These are phyloP conservation scores for Ganoderma leucocontextum DNA, from an alignment of 1,284 basidiomycete genomes.

Conservation along the genomic window DNA sequence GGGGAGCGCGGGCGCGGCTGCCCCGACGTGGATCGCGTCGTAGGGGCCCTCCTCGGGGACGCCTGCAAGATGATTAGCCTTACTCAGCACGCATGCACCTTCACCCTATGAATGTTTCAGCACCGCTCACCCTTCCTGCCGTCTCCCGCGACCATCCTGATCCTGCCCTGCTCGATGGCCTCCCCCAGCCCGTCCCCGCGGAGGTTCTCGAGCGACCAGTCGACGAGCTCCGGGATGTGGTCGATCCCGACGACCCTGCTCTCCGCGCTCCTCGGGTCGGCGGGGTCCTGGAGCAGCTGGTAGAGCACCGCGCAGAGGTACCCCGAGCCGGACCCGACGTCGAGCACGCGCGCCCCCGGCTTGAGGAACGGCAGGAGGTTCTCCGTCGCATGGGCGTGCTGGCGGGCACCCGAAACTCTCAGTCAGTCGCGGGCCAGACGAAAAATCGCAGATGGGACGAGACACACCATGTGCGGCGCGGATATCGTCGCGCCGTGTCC, in stretches of 20 bases:
- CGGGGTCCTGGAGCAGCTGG: conserved; percentile 62
- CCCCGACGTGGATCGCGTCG: conserved; percentile 94
- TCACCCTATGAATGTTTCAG: not conserved
- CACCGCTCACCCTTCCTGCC: conserved; percentile 74
- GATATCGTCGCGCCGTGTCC: conserved; percentile 88
- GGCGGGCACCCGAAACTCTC: not conserved
- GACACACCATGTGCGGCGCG: conserved; percentile 86
- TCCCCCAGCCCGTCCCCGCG: conserved; percentile 68
- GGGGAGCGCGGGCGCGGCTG: conserved; percentile 86
- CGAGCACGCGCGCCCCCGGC: conserved; percentile 79
- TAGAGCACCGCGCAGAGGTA: conserved; percentile 83
- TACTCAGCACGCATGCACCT: not conserved
- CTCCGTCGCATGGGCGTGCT: conserved; percentile 87
- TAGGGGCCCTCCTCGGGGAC: conserved; percentile 68
- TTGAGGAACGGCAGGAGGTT: conserved; percentile 75
- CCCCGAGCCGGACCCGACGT: conserved; percentile 84
- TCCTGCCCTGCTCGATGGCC: conserved; percentile 58
- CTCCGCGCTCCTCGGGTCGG: conserved; percentile 39
- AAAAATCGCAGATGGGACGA: conserved; percentile 12
- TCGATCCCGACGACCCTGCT: conserved; percentile 90
- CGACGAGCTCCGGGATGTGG: conserved; percentile 83
- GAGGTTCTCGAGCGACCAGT: conserved; percentile 78
- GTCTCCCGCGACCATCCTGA: conserved; percentile 81
- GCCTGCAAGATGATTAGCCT: conserved; percentile 10
- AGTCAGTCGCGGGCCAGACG: not conserved